Evolutionary conservation across 768 basidiomycete genomes (phyloP).

Genomic region (Suillus subaureus): DNA sequence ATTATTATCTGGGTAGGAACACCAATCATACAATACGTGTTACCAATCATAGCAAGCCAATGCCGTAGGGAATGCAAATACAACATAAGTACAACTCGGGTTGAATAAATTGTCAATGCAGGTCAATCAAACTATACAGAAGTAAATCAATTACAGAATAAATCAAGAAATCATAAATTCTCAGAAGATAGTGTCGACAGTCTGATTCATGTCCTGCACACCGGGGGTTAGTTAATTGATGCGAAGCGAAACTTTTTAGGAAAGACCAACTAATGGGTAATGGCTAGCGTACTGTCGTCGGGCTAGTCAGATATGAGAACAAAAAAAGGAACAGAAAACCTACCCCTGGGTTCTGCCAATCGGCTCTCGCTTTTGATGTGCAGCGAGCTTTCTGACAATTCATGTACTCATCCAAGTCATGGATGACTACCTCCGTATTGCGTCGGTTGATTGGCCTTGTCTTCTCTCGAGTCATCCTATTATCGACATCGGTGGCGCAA

Average conservation of each 20-base stretch:
- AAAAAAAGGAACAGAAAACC: neutral
- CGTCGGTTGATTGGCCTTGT: slow-evolving; percentile 16
- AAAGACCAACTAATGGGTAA: slow-evolving; percentile 14
- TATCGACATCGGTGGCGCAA: slow-evolving; percentile 15
- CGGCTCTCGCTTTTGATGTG: neutral
- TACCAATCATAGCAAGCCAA: too few relatives aligned
- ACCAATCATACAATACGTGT: too few relatives aligned
- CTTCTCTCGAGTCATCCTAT: slow-evolving; percentile 3
- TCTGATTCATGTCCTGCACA: slow-evolving; percentile 3
- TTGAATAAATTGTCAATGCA: neutral
- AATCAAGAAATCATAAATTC: neutral
- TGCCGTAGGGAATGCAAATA: neutral
- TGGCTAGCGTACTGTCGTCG: slow-evolving; percentile 12
- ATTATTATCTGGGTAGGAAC: too few relatives aligned
- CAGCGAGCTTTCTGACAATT: neutral
- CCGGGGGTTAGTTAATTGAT: neutral
- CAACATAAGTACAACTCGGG: neutral
- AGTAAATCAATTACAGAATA: neutral
- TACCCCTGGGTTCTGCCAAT: slow-evolving; percentile 5
- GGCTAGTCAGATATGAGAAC: neutral
- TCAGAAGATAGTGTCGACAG: slow-evolving; percentile 3
- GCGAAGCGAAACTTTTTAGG: neutral
- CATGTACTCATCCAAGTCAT: slow-evolving; percentile 11
- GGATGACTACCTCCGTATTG: slow-evolving; percentile 16
- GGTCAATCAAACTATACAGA: neutral